Percentiles rank a stretch among this genome's conserved stretches.
Conservation (phyloP, 305 asterid species). For the Ajuga reptans region DNA sequence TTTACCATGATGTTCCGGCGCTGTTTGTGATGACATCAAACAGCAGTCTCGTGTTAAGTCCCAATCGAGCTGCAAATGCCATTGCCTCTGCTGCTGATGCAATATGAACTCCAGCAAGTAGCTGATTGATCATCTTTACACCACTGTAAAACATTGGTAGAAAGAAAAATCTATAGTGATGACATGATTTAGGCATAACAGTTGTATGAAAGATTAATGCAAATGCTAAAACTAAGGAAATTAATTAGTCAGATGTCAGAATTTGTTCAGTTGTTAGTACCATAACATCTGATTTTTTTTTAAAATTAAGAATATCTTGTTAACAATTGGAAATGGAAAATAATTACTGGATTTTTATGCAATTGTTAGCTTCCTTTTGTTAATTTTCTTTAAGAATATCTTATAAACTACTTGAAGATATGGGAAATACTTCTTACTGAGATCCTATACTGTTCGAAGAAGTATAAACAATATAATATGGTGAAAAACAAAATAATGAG, state of each 20-base stretch:
- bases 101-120: constrained; percentile 98
- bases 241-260: too few species aligned
- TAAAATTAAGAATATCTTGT: neutral
- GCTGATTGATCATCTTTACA: constrained; percentile 93
- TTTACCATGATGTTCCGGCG: constrained; percentile 86
- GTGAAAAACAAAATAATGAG: neutral
- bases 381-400: neutral
- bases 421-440: neutral
- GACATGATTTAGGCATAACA: neutral
- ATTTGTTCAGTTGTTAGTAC: neutral
- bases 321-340: neutral
- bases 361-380: neutral
- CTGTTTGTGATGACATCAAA: constrained; percentile 66
- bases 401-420: neutral
- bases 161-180: neutral
- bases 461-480: neutral
- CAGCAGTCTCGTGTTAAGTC: constrained; percentile 67
- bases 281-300: neutral
- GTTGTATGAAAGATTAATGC: neutral
- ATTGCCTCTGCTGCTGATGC: constrained; percentile 97
- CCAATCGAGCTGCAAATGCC: constrained; percentile 87
- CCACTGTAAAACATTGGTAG: constrained; percentile 40
- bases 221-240: neutral
- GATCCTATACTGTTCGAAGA: neutral
- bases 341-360: neutral